Percentiles rank a stretch among this genome's conserved stretches.
Evolutionary conservation across 2,329 filamentous ascomycete species (phyloP).

Genomic region (Diplodia scrobiculata): DNA sequence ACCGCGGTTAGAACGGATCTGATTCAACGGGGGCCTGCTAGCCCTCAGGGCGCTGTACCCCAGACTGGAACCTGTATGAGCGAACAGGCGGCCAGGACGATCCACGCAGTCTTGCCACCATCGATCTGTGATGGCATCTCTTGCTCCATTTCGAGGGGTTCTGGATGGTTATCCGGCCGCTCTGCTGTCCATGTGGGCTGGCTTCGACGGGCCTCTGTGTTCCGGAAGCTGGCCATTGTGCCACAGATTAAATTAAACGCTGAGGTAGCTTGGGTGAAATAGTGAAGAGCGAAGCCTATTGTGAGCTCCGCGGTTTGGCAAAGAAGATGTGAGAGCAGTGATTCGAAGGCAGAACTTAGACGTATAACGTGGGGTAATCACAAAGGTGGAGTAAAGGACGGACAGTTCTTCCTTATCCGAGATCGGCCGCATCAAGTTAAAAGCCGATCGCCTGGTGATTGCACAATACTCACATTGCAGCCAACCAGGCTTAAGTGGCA

Average conservation of each 20-base stretch:
- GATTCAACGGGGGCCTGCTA: not conserved
- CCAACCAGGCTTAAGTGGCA: constrained; percentile 1
- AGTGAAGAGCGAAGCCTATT: not conserved
- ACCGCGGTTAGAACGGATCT: not conserved
- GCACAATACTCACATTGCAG: not conserved
- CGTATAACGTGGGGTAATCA: not conserved
- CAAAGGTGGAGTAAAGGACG: constrained; percentile 17
- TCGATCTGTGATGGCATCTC: constrained; percentile 32
- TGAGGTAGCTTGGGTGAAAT: not conserved
- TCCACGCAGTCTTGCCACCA: constrained; percentile 35
- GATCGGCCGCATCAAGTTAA: constrained; percentile 3
- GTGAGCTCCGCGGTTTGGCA: not conserved
- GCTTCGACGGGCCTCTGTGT: not conserved
- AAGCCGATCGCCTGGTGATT: not conserved
- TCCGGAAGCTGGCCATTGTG: constrained; percentile 2
- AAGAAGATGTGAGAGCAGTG: not conserved
- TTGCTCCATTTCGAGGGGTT: constrained; percentile 30
- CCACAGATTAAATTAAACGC: not conserved
- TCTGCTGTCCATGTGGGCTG: not conserved
- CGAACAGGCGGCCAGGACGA: constrained; percentile 35
- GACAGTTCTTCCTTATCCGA: constrained; percentile 8
- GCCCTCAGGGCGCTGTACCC: constrained; percentile 18
- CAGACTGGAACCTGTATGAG: constrained; percentile 35
- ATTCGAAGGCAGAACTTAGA: constrained; percentile 3
- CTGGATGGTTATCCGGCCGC: not conserved